Base-by-base conservation (phyloP, 2,329 filamentous ascomycete species). In the Penicillium sp. region DNA sequence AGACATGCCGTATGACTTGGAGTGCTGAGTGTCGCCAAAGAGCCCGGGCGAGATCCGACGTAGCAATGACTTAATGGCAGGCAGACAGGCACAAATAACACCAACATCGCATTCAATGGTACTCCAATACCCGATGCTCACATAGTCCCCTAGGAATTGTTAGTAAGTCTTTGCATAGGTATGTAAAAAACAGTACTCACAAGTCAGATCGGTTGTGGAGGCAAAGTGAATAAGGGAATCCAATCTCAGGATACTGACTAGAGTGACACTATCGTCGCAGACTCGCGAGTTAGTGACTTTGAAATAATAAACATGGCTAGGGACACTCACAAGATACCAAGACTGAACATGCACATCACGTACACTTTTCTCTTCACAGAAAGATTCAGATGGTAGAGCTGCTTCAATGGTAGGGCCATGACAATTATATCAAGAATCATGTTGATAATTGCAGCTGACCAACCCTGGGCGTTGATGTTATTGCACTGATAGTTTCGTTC, bases 211-310 rank as follows among this genome's bases (percentile, higher is more conserved):
- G 1, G 52, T 36, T 2, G 72, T 72, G 28, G 58, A 63, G 8
- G 67, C 69, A 49, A 75, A 74, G 35, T 59, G 50, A 38, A 75
- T 65, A 14, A 75, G 64, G 6, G 68, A 69, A 9, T 65, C 61
- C 3, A 76, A 60, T n/a, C 73, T 70, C 23, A 76, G 56, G 39
- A 71, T 66, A 45, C 69, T 73, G 49, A 74, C 62, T n/a, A 75
- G 49, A 2, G 70, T 75, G 31, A 73, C 69, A 43, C 69, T 74
- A 10, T 22, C 18, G 4, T 20, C 3, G 18, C 4, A 20, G 18
- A 4, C 9, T 29, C 23, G 7, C 26, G 26, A 23, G n/a, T 34
- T 52, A 32, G 54, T 43, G 13, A 18, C 32, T 3, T 20, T 16
- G 23, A 1, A 13, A 18, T 9, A 7, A 4, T 2, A 9, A n/a